Conservation (phyloP, 2,329 filamentous ascomycete species). For the Cordyceps cicadae region DNA sequence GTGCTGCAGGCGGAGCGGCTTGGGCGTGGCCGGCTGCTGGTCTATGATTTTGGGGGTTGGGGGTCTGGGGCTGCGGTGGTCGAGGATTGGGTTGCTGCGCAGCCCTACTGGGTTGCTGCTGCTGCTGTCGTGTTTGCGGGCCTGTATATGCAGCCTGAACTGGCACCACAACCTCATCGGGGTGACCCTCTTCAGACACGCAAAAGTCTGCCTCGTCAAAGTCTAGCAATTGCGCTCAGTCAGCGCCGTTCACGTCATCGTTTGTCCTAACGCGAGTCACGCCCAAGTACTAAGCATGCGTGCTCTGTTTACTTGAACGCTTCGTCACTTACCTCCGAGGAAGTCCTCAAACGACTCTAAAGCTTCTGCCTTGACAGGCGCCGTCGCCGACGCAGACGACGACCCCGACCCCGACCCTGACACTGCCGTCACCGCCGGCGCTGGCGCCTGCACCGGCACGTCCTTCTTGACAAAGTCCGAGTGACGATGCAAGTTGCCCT, state of each 20-base stretch:
- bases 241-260: background rate
- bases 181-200: slow-evolving; percentile 59
- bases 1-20: background rate
- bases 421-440: background rate
- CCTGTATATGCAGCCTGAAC: background rate
- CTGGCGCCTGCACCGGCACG: slow-evolving; percentile 10
- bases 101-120: background rate
- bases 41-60: slow-evolving; percentile 2
- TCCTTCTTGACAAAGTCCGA: slow-evolving; percentile 63
- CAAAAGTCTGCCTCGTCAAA: slow-evolving; percentile 73
- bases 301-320: too few species aligned
- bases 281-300: background rate
- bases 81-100: background rate
- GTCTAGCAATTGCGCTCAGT: slow-evolving; percentile 30
- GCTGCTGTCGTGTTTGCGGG: slow-evolving; percentile 2
- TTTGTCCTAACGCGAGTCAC: background rate
- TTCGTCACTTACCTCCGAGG: slow-evolving; percentile 33
- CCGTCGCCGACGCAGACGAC: slow-evolving; percentile 30
- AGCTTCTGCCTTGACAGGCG: slow-evolving; percentile 4
- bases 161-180: slow-evolving; percentile 55
- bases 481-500: slow-evolving; percentile 74
- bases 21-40: background rate
- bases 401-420: slow-evolving; percentile 16
- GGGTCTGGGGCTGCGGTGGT: slow-evolving; percentile 9
- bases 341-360: slow-evolving; percentile 43